Conservation (phyloP, 768 basidiomycete species). For the Mycena epipterygia region DNA sequence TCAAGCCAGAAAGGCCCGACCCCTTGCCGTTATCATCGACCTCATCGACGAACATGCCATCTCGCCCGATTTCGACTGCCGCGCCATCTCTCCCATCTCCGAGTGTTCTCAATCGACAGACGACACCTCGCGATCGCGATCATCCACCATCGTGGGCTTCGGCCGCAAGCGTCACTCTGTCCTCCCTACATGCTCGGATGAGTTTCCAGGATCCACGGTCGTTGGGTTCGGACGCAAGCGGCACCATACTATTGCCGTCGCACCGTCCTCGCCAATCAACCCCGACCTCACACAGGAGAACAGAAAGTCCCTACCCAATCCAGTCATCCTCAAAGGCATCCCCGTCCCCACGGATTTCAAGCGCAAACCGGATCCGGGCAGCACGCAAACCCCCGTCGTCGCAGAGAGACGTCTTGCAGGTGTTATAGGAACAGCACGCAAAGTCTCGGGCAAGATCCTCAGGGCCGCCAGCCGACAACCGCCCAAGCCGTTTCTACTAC, state of each 20-base stretch:
- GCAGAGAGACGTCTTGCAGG: not conserved
- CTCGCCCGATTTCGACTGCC: constrained; percentile 30
- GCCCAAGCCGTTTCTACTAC: constrained; percentile 27
- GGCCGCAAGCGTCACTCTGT: constrained; percentile 17
- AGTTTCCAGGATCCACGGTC: constrained; percentile 14
- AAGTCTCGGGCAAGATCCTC: constrained; percentile 7
- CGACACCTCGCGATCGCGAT: constrained; percentile 7
- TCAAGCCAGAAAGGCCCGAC: constrained; percentile 15
- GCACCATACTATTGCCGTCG: constrained; percentile 16
- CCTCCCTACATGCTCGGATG: not conserved
- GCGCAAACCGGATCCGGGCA: not conserved
- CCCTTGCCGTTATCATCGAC: constrained; percentile 11
- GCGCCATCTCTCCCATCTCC: constrained; percentile 27
- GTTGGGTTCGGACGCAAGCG: constrained; percentile 35
- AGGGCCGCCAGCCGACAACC: constrained; percentile 7
- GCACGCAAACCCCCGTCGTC: not conserved
- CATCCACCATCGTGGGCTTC: constrained; percentile 12
- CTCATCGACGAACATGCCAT: constrained; percentile 7
- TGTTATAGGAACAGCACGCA: not conserved
- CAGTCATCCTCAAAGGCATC: constrained; percentile 1
- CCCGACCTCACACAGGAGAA: constrained; percentile 15
- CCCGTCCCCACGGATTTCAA: not conserved
- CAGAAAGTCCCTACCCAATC: constrained; percentile 25
- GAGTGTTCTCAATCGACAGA: constrained; percentile 21
- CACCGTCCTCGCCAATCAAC: not conserved